Evolutionary conservation across 371 early-diverging fungal species (phyloP), one percentile per base, ranked within the genome.

Genomic region (Mortierella sp.): DNA sequence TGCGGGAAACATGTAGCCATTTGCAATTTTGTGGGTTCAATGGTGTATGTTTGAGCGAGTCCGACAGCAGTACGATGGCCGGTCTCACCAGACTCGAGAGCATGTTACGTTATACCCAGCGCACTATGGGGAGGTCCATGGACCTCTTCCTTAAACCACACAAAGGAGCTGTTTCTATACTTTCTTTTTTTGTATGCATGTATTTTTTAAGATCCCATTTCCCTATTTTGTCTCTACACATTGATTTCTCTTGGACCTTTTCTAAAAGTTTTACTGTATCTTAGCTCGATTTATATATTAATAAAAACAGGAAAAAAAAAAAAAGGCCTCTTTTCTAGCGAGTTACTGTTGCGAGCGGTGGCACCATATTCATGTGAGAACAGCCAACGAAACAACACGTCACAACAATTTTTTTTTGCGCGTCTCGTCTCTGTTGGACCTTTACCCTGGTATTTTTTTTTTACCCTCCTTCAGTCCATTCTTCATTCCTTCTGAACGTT

Each of bases 21-120:
- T 54, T 22, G 14, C 54, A 12, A 26, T 54, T 54, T 54, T 26
- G 54, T 11, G 20, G 28, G 54, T 26, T 26, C 26, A 24, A 26
- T 54, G 54, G 28, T 26, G 54, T 28, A 54, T 54, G 18, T 54
- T 22, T 5, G n/a, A 28, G 26, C 22, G 26, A 54, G 54, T 54
- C 22, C 28, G 18, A 54, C 2, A 26, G 26, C 54, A 54, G 54
- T 54, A 26, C 22, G 28, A 28, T 54, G 54, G 22, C 14, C 28
- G 54, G 28, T 28, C 28, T 28, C 9, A 54, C 54, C 22, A 28
- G 51, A 54, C 28, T 54, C 26, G 28, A 54, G 28, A 22, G 14
- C 54, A 28, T 26, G 18, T 47, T 26, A 54, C 54, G 54, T 24
- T 54, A 54, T 54, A 54, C 54, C 54, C 54, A 54, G 26, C 54